Percentiles rank a stretch among this genome's conserved stretches.
Conservation (phyloP, 257 asterid genomes). For the Prunella vulgaris region DNA sequence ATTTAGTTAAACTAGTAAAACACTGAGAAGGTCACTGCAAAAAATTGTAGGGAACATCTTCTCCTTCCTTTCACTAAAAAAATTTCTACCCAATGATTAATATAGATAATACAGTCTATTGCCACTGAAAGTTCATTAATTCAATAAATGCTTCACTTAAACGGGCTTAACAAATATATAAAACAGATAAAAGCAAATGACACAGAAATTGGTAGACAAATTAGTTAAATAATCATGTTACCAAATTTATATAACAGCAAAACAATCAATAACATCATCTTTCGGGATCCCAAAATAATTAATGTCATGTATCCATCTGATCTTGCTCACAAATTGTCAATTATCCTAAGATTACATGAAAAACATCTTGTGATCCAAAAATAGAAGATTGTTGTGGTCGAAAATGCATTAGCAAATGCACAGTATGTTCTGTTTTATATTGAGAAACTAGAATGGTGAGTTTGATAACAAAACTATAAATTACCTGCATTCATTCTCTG, state of each 20-base stretch:
- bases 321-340: neutral
- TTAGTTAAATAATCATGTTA: neutral
- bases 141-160: neutral
- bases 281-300: neutral
- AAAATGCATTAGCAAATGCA: neutral
- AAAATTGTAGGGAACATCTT: neutral
- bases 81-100: neutral
- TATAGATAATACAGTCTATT: constrained; percentile 7
- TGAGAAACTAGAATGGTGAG: neutral
- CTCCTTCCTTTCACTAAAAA: neutral
- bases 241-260: neutral
- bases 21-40: neutral
- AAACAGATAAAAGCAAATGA: neutral
- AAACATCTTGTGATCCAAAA: neutral
- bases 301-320: neutral
- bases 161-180: neutral
- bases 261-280: constrained; percentile 1
- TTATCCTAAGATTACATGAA: neutral
- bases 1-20: neutral
- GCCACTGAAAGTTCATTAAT: constrained; percentile 6
- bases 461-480: neutral
- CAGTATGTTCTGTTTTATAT: neutral
- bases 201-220: neutral
- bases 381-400: neutral
- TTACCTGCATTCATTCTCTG: neutral